phyloP scores from a whole-genome alignment of 2,329 filamentous ascomycete genomes.

The Aureobasidium musti region DNA sequence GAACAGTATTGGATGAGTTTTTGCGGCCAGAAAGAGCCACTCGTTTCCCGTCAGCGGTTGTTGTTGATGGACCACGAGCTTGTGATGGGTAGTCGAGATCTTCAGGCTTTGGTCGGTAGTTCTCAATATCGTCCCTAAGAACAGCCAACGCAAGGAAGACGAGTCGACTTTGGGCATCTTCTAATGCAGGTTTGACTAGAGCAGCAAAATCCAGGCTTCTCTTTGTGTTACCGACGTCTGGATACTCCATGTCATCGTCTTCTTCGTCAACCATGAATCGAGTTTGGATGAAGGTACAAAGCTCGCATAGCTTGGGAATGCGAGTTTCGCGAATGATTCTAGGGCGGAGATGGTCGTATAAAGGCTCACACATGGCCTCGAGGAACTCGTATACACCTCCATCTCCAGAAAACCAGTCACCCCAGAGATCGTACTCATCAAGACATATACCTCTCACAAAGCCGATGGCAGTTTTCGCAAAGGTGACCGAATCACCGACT shows the following conservation, averaged over 20 bases:
- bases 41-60: constrained; percentile 38
- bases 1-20: constrained; percentile 42
- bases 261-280: constrained; percentile 61
- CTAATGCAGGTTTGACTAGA: constrained; percentile 64
- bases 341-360: constrained; percentile 66
- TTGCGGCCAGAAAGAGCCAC: constrained; percentile 57
- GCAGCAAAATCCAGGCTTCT: constrained; percentile 60
- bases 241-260: constrained; percentile 51
- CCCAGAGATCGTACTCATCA: constrained; percentile 68
- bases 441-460: constrained; percentile 66
- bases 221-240: constrained; percentile 49
- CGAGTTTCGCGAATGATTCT: constrained; percentile 67
- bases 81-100: constrained; percentile 64
- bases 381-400: constrained; percentile 65
- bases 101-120: constrained; percentile 64
- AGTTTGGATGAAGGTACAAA: constrained; percentile 66
- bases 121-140: constrained; percentile 66
- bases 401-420: constrained; percentile 66
- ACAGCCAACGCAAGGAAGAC: constrained; percentile 66
- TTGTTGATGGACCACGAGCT: constrained; percentile 30
- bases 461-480: constrained; percentile 64
- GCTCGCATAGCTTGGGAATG: constrained; percentile 65
- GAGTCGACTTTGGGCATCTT: constrained; percentile 67
- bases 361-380: constrained; percentile 66
- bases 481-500: constrained; percentile 64